Base-by-base conservation (phyloP, 768 basidiomycete genomes). In the Scleroderma bovista region DNA sequence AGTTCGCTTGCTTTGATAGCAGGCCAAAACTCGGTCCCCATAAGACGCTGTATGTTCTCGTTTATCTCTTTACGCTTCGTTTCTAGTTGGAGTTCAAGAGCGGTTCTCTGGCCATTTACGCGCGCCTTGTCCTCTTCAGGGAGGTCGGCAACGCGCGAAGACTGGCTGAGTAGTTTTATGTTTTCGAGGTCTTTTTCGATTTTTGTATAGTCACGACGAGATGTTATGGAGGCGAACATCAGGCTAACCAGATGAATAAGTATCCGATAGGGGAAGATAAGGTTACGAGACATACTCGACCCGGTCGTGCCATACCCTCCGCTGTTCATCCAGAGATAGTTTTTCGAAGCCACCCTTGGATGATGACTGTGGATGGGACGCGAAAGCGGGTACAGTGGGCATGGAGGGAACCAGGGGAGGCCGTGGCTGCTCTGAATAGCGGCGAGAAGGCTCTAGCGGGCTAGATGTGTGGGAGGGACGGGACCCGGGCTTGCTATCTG, bases 21-120 rank as follows among this genome's bases (percentile, higher is more conserved):
- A 6, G 74, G 75, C 74, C 75, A 75, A 51, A 72, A 75, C 16
- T 63, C 62, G 41, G 61, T 58, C 22, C 65, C 66, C 6, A 69
- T 46, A 13, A 75, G 64, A 19, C 57, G 63, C 29, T 56, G 60
- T 16, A 72, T 46, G 12, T 47, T 34, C 3, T 56, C 57, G 31
- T 64, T 68, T 29, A 75, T 51, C 24, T 69, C 65, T 33, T 58
- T 60, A 52, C 68, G 66, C 49, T 70, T 72, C 22, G 17, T 51
- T 5, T 61, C 61, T 34, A 55, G 51, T n/a, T 57, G 54, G 6
- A 50, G 42, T 33, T 67, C 66, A 22, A 65, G 52, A 3, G 41
- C 42, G 19, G 48, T 44, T 36, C 64, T 62, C 39, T 65, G 60
- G 11, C 57, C 42, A 31, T 54, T 40, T 1, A 74, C 48, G 6